Evolutionary conservation across 768 basidiomycete species (phyloP).

Genomic region (Coprinopsis sp.): DNA sequence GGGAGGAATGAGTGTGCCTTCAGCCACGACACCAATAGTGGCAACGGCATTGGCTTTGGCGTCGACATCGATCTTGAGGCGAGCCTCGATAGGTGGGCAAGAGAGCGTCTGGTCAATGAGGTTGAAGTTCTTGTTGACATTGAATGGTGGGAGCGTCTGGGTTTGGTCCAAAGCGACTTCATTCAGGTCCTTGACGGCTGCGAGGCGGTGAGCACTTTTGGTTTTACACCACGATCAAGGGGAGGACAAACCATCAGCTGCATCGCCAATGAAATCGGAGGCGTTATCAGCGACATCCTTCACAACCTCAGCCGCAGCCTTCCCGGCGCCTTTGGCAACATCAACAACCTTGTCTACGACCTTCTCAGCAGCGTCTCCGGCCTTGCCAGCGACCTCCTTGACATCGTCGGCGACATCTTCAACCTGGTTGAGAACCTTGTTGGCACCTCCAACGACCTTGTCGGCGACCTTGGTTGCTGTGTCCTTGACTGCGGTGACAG

Average conservation of each 20-base stretch:
- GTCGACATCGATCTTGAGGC: slow-evolving; percentile 4
- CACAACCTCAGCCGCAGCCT: too few relatives aligned
- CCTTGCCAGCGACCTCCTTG: too few relatives aligned
- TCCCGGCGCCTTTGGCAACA: too few relatives aligned
- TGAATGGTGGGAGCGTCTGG: slow-evolving; percentile 17
- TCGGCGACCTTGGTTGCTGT: neutral
- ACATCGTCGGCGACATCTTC: too few relatives aligned
- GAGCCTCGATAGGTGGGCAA: neutral
- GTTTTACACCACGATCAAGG: neutral
- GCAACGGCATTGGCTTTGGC: slow-evolving; percentile 5
- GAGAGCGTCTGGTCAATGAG: slow-evolving; percentile 16
- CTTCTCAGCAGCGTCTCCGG: too few relatives aligned
- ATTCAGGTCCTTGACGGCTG: slow-evolving; percentile 12
- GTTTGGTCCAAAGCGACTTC: slow-evolving; percentile 17
- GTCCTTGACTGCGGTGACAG: too few relatives aligned
- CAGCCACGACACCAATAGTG: slow-evolving; percentile 6
- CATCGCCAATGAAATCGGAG: neutral
- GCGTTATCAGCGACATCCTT: neutral
- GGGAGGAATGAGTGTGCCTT: slow-evolving; percentile 9
- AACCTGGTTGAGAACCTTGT: too few relatives aligned
- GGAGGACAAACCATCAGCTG: neutral
- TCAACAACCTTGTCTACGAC: too few relatives aligned
- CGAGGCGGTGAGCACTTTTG: neutral
- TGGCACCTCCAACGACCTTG: neutral
- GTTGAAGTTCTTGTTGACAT: slow-evolving; percentile 18